Conservation (phyloP, 805 yeast species). For the Candida palmyrensis region DNA sequence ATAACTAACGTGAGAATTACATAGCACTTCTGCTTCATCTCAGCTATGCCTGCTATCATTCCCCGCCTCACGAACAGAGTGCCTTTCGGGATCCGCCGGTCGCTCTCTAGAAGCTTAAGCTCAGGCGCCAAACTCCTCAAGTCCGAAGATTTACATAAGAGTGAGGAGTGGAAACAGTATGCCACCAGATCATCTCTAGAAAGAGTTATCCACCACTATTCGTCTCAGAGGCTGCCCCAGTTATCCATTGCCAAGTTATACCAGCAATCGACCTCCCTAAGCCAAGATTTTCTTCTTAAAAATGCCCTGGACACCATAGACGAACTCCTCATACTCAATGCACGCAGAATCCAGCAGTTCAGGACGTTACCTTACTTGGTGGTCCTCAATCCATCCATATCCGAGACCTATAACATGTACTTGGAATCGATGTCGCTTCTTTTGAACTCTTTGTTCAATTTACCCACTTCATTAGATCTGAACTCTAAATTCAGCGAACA, state of each 20-base stretch:
- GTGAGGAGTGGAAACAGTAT: constrained; percentile 49
- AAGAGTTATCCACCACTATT: constrained; percentile 51
- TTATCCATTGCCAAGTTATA: constrained; percentile 49
- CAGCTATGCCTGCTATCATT: too few relatives aligned
- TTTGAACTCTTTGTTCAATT: constrained; percentile 27
- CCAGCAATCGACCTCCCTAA: constrained; percentile 34
- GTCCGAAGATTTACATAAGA: too few relatives aligned
- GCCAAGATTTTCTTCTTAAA: constrained; percentile 28
- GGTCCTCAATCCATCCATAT: constrained; percentile 80
- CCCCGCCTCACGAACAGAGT: too few relatives aligned
- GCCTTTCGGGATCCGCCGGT: too few relatives aligned
- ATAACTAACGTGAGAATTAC: too few relatives aligned
- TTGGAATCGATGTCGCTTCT: constrained; percentile 53
- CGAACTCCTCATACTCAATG: constrained; percentile 54
- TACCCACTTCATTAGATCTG: constrained; percentile 46
- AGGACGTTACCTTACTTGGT: constrained; percentile 78
- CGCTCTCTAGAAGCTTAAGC: too few relatives aligned
- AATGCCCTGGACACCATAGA: constrained; percentile 55
- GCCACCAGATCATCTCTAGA: constrained; percentile 55
- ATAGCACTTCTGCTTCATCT: too few relatives aligned
- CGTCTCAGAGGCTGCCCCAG: constrained; percentile 48
- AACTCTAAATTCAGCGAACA: constrained; percentile 45
- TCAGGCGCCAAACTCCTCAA: too few relatives aligned
- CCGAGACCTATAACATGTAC: constrained; percentile 70
- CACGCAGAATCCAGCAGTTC: constrained; percentile 66